A percentile compares a stretch with the other conserved stretches of the same genome.
These are phyloP conservation scores for Diplocarpon mali DNA, from an alignment of 2,329 filamentous ascomycete genomes.

Conservation along the genomic window DNA sequence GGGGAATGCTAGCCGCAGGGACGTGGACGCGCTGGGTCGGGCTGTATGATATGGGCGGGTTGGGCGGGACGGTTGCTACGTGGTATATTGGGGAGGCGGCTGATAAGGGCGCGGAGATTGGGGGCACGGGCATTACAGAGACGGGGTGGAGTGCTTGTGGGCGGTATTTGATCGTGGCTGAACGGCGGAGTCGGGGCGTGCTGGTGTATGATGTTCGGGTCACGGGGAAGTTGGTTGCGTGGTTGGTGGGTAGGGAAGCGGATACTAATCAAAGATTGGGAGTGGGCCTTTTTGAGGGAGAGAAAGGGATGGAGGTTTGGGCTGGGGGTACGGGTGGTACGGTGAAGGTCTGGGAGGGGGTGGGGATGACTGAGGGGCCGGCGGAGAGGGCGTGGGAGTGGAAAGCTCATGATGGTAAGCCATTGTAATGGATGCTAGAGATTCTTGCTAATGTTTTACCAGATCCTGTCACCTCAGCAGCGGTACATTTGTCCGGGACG, in stretches of 20 bases:
- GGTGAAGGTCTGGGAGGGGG: conserved; percentile 48
- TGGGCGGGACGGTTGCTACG: conserved; percentile 43
- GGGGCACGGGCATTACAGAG: conserved; percentile 53
- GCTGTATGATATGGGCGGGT: conserved; percentile 47
- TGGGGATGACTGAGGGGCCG: conserved; percentile 37
- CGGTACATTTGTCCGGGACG: conserved; percentile 25
- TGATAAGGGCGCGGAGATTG: conserved; percentile 37
- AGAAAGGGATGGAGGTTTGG: conserved; percentile 49
- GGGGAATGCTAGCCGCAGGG: conserved; percentile 43
- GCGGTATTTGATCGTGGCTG: conserved; percentile 50
- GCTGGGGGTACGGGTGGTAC: conserved; percentile 43
- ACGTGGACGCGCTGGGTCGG: conserved; percentile 54
- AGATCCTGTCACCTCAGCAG: conserved; percentile 25
- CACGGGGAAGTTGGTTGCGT: conserved; percentile 44
- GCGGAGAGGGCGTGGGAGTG: conserved; percentile 24
- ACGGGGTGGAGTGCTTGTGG: conserved; percentile 52
- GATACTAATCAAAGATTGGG: conserved; percentile 44
- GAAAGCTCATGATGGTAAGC: conserved; percentile 26
- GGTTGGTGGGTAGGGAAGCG: conserved; percentile 39
- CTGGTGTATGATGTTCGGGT: conserved; percentile 54
- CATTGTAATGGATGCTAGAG: background rate
- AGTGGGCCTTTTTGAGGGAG: conserved; percentile 42
- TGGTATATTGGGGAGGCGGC: conserved; percentile 48
- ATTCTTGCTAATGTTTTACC: conserved; percentile 1
- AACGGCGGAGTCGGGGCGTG: conserved; percentile 43